Evolutionary conservation across 495 filamentous ascomycete species (phyloP).

Genomic region (Aspergillus panamensis): DNA sequence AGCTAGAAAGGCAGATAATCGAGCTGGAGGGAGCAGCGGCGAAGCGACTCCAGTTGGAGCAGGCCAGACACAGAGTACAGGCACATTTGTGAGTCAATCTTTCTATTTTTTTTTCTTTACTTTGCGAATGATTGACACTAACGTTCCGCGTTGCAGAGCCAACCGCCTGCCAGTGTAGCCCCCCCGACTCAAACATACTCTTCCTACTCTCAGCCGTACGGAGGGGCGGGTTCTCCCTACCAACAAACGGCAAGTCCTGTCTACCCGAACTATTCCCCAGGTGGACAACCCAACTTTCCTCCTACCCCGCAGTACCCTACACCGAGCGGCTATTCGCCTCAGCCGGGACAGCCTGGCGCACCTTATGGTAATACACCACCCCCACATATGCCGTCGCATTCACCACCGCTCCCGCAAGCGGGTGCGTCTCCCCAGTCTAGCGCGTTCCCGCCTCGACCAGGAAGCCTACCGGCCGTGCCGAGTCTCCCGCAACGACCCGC

Average conservation of each 20-base stretch:
- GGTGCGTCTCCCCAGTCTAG: slow-evolving; percentile 40
- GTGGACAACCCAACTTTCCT: slow-evolving; percentile 32
- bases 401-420: slow-evolving; percentile 36
- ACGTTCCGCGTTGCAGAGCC: slow-evolving; percentile 21
- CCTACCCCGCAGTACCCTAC: slow-evolving; percentile 32
- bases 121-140: slow-evolving; percentile 13
- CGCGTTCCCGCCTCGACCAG: slow-evolving; percentile 43
- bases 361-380: slow-evolving; percentile 31
- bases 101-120: background rate
- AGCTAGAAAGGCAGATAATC: slow-evolving; percentile 62
- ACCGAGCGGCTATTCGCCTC: slow-evolving; percentile 43
- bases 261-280: slow-evolving; percentile 38
- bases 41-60: slow-evolving; percentile 56
- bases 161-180: slow-evolving; percentile 27
- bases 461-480: slow-evolving; percentile 51
- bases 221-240: slow-evolving; percentile 36
- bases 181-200: slow-evolving; percentile 30
- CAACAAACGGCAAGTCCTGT: slow-evolving; percentile 43
- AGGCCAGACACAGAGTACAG: slow-evolving; percentile 51
- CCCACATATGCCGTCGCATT: slow-evolving; percentile 32
- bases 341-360: slow-evolving; percentile 25
- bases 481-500: slow-evolving; percentile 63
- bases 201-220: slow-evolving; percentile 40
- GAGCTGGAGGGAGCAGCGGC: slow-evolving; percentile 54
- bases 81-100: slow-evolving; percentile 49